A percentile compares a stretch with the other conserved stretches of the same genome.
Conservation (phyloP, 1,139 yeast species). For the Taphrina pruni region DNA sequence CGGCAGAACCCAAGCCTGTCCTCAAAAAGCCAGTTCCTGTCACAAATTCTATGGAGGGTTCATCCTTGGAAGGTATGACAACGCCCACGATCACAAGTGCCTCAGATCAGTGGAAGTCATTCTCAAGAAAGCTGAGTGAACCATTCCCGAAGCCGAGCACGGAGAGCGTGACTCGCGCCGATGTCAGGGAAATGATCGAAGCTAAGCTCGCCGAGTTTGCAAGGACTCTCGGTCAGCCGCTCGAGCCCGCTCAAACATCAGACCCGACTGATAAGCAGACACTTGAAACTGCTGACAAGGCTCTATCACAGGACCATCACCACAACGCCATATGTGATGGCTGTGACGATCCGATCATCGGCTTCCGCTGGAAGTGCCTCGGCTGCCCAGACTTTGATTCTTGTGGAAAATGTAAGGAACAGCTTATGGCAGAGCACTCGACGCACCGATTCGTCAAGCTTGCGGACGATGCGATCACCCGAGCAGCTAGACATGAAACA, state of each 20-base stretch:
- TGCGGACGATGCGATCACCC: conserved; percentile 21
- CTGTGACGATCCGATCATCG: conserved; percentile 50
- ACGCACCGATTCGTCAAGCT: conserved; percentile 43
- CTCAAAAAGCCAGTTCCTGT: background rate
- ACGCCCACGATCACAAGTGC: background rate
- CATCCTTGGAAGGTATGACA: background rate
- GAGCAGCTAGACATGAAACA: conserved; percentile 15
- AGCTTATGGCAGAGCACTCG: conserved; percentile 19
- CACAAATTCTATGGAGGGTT: background rate
- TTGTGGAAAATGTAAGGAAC: conserved; percentile 55
- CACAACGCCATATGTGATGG: conserved; percentile 46
- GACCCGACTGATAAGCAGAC: background rate
- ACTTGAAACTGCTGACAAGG: background rate
- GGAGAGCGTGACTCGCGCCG: conserved; percentile 1
- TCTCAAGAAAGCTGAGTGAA: background rate
- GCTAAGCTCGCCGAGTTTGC: conserved; percentile 2
- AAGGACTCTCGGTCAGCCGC: background rate
- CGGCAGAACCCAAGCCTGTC: background rate
- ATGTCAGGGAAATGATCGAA: conserved; percentile 14
- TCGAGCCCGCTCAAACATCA: too few relatives aligned
- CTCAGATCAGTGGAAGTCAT: background rate
- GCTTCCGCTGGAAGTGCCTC: conserved; percentile 59
- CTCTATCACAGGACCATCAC: background rate
- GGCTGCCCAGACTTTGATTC: conserved; percentile 62
- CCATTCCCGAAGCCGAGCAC: background rate